These are phyloP conservation scores for Xerocomellus intermedius DNA, from an alignment of 768 basidiomycete species.

Conservation along the genomic window DNA sequence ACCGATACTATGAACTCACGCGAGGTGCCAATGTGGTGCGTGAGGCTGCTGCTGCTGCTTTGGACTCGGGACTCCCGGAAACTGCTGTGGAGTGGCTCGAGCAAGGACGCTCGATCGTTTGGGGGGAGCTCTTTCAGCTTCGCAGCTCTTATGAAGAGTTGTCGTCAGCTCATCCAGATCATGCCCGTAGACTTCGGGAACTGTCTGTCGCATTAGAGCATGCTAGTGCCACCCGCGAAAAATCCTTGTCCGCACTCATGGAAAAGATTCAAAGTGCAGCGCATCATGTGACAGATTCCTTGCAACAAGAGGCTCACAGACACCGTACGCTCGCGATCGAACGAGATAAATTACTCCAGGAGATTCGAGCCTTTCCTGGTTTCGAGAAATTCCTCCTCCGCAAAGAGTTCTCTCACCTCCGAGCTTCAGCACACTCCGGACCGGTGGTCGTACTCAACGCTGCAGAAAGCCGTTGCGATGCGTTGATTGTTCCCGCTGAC, in stretches of 20 bases:
- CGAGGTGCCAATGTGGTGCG: background rate
- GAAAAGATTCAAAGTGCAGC: background rate
- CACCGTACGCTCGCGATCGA: background rate
- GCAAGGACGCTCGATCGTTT: conserved; percentile 9
- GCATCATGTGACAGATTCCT: background rate
- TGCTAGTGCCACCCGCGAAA: background rate
- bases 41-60: background rate
- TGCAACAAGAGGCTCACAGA: background rate
- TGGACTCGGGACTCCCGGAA: background rate
- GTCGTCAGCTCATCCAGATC: background rate
- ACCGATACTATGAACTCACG: too few relatives aligned
- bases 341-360: background rate
- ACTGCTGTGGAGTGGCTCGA: conserved; percentile 13
- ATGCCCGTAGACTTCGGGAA: background rate
- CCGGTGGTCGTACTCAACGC: too few relatives aligned
- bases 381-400: background rate
- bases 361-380: background rate
- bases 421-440: too few relatives aligned
- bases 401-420: background rate
- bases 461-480: too few relatives aligned
- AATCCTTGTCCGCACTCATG: background rate
- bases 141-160: conserved; percentile 5
- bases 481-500: too few relatives aligned
- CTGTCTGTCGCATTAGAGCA: background rate
- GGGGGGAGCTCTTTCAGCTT: background rate